A percentile compares a stretch with the other conserved stretches of the same genome.
Conservation (phyloP, 2,329 filamentous ascomycete species). For the Didymella lethalis region DNA sequence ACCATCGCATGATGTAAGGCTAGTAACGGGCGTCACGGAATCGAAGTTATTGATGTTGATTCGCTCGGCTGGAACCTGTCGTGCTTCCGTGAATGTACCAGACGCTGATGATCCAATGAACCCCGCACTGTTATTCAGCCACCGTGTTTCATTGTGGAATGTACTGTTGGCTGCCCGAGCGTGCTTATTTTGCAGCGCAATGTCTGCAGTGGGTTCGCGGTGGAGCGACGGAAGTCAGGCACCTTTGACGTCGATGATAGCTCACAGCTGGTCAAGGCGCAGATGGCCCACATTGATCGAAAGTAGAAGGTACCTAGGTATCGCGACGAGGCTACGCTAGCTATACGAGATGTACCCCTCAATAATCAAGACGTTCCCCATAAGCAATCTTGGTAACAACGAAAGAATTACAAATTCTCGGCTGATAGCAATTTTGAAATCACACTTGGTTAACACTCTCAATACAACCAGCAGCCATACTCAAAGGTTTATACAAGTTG, state of each 20-base stretch:
- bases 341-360: conserved; percentile 14
- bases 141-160: not conserved
- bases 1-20: conserved; percentile 24
- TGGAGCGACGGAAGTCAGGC: not conserved
- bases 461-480: not conserved
- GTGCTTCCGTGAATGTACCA: conserved; percentile 16
- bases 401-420: not conserved
- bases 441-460: not conserved
- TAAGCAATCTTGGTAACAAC: not conserved
- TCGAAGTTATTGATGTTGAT: conserved; percentile 5
- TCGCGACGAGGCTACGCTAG: conserved; percentile 12
- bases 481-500: not conserved
- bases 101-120: conserved; percentile 15
- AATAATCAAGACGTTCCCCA: conserved; percentile 5
- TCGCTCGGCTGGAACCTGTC: conserved; percentile 14
- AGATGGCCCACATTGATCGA: not conserved
- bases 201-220: not conserved
- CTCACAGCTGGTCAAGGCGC: conserved; percentile 12
- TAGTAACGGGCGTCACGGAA: conserved; percentile 16
- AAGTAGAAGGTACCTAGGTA: not conserved
- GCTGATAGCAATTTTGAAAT: not conserved
- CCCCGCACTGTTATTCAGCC: conserved; percentile 23
- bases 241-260: conserved; percentile 16
- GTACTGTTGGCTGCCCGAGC: not conserved
- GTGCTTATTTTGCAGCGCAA: not conserved